Conservation (phyloP, 169 alveolate species). For the Plasmodium sp. region DNA sequence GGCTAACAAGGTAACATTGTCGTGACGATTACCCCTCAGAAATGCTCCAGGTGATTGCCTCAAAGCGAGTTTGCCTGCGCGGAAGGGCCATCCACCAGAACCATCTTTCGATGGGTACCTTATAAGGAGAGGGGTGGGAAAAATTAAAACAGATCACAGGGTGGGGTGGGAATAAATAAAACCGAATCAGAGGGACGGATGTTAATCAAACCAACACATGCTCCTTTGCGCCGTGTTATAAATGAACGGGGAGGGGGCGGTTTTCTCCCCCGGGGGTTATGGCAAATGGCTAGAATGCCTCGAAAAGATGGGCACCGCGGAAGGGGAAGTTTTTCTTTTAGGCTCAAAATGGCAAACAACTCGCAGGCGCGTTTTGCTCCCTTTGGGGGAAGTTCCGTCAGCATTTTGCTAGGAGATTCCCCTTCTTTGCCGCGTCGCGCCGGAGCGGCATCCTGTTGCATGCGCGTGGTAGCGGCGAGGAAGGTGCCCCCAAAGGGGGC, state of each 20-base stretch:
- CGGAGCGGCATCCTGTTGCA: not conserved
- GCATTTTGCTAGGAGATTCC: not conserved
- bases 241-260: not conserved
- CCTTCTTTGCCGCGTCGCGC: not conserved
- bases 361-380: not conserved
- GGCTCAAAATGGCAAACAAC: not conserved
- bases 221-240: not conserved
- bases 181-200: too few relatives aligned
- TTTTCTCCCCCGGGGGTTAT: not conserved
- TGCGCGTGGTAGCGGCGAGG: not conserved
- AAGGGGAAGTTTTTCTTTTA: too few relatives aligned
- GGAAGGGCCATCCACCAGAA: not conserved
- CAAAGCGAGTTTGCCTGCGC: not conserved
- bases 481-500: not conserved
- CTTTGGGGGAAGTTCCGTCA: not conserved
- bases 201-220: not conserved
- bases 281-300: not conserved
- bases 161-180: too few relatives aligned
- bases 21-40: not conserved
- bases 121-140: too few relatives aligned
- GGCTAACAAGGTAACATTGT: not conserved
- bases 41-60: not conserved
- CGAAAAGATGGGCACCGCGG: not conserved
- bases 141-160: too few relatives aligned
- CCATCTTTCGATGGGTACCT: not conserved